Base-by-base conservation (phyloP, 345 rosid species). In the Alliaria petiolata region DNA sequence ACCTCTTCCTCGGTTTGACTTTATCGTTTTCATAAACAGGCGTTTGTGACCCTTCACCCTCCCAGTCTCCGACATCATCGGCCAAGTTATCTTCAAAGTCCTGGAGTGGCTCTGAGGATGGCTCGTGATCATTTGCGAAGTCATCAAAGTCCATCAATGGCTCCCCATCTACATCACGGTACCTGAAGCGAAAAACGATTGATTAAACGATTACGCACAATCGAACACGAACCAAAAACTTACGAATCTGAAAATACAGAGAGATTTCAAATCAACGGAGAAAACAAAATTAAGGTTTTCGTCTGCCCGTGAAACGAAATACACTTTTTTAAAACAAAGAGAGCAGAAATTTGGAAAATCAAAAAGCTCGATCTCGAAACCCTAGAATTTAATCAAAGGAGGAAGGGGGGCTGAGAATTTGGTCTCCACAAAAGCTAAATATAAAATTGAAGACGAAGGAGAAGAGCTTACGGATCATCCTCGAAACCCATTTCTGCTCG, bases 131-230 rank as follows among this genome's bases (percentile, higher is more conserved):
- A 14, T 92, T 86, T 53, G 68, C 84, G 8, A 87, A 75, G 39
- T 88, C 93, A 31, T 91, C 97, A 76, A 71, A 91, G 81, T 95
- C 97, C 93, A 95, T 86, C 86, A 95, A 78, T 43, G 95, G 84
- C 86, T 95, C 99, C 49, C 95, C 99, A 45, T 95, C 95, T 83
- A 84, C 96, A 44, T 95, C 99, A 57, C 90, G 95, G 44, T 83
- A 83, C 71, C 99, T 95, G 77, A 22, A 50, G 58, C 11, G 4
- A 39, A 20, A 60, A 40, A 39, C 42, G 25, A 50, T 39, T 15
- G 42, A 49, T 46, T 36, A 14, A 39, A 57, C 33, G 16, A 47
- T 46, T 35, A 56, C 62, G 16, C 15, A n/a, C 62, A 28, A 63
- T 8, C 11, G 1, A 43, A 63, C 7, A 39, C 60, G 35, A 10